These are phyloP conservation scores for Sugiyamaella qingdaonensis DNA, from an alignment of 805 yeast species.

Conservation along the genomic window DNA sequence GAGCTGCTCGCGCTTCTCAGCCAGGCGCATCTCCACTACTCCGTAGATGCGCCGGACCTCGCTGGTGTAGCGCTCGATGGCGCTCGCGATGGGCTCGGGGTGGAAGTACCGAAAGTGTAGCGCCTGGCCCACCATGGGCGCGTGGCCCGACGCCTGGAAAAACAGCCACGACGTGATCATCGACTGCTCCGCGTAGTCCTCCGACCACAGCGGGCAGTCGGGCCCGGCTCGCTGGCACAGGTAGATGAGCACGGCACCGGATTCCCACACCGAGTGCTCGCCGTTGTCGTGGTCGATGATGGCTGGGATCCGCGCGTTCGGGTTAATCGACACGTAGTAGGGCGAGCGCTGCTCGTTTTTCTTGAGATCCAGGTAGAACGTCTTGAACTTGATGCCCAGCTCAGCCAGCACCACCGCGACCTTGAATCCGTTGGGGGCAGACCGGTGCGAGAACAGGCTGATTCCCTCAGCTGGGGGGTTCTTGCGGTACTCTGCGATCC, in stretches of 20 bases:
- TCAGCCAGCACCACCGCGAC: constrained; percentile 88
- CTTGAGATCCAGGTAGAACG: constrained; percentile 81
- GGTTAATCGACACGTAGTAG: constrained; percentile 88
- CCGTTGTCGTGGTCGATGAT: constrained; percentile 82
- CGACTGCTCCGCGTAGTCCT: constrained; percentile 70
- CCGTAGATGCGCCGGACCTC: constrained; percentile 93
- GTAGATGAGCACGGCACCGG: constrained; percentile 86
- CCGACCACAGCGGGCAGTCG: constrained; percentile 74
- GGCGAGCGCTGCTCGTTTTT: constrained; percentile 90
- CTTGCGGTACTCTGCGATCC: constrained; percentile 67
- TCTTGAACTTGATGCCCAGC: constrained; percentile 70
- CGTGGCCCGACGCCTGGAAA: constrained; percentile 94
- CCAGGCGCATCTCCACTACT: constrained; percentile 90
- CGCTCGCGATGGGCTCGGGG: constrained; percentile 76
- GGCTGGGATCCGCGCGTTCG: constrained; percentile 95
- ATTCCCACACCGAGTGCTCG: constrained; percentile 86
- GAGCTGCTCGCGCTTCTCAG: constrained; percentile 85
- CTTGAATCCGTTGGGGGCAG: constrained; percentile 95
- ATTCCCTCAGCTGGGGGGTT: constrained; percentile 78
- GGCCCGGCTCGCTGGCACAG: constrained; percentile 61
- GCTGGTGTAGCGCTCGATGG: constrained; percentile 84
- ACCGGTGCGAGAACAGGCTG: constrained; percentile 72
- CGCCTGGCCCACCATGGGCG: constrained; percentile 98
- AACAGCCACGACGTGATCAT: constrained; percentile 86
- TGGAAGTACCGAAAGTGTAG: constrained; percentile 91